A percentile compares a stretch with the other conserved stretches of the same genome.
Evolutionary conservation across 805 yeast species (phyloP).

Genomic region (Kregervanrija delftensis): DNA sequence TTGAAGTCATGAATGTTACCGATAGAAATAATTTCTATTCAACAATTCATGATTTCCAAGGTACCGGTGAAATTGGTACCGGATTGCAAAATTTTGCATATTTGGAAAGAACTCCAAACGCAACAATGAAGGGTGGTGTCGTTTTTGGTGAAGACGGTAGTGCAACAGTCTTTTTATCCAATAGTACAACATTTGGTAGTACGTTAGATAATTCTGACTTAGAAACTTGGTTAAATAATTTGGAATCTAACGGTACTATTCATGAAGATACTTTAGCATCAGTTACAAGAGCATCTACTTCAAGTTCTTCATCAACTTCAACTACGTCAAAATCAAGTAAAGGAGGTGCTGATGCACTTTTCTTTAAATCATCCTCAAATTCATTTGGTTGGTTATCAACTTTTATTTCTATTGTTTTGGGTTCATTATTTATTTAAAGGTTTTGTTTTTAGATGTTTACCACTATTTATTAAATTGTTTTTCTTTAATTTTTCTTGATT

Average conservation of each 20-base stretch:
- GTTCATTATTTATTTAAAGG: too few species aligned
- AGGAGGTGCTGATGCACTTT: too few species aligned
- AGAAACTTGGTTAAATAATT: constrained; percentile 36
- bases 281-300: constrained; percentile 9
- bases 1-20: constrained; percentile 64
- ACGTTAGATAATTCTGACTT: constrained; percentile 40
- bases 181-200: constrained; percentile 41
- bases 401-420: too few species aligned
- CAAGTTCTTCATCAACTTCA: background rate
- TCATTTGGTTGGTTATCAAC: too few species aligned
- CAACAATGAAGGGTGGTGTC: constrained; percentile 65
- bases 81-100: constrained; percentile 57
- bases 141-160: constrained; percentile 56
- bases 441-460: too few species aligned
- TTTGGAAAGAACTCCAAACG: constrained; percentile 43
- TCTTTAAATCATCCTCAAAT: too few species aligned
- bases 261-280: constrained; percentile 15
- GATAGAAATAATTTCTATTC: constrained; percentile 50
- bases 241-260: constrained; percentile 11
- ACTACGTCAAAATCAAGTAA: background rate
- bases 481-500: too few species aligned
- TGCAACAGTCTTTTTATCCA: constrained; percentile 54
- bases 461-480: too few species aligned
- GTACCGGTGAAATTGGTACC: constrained; percentile 51
- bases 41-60: constrained; percentile 73